Base-by-base conservation (phyloP, 1,284 basidiomycete species). In the Paramarasmius palmivorus region DNA sequence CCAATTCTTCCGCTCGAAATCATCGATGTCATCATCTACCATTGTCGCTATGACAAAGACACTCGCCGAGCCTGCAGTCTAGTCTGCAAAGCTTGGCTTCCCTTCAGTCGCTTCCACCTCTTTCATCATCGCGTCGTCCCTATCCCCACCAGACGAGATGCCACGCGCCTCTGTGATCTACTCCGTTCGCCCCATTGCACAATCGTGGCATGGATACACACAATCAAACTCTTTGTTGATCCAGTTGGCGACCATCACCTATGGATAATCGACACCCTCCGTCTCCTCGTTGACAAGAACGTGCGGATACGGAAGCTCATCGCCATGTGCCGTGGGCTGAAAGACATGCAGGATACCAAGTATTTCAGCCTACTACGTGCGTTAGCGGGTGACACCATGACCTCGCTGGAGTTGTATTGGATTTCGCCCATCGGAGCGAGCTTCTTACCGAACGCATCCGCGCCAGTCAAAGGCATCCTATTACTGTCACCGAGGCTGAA, bases 71-170 rank as follows among this genome's bases (percentile, higher is more conserved):
- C 44, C 8, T 46, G 44, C 25, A 46, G 44, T 15, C 44, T 46
- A 4, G 44, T 46, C 26, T 46, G 44, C 26, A 46, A 29, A 19
- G 4, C 44, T n/a, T 46, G 44, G 44, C 25, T 46, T 8, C 44
- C 44, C 10, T 32, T 46, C 44, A 46, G 25, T 26, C 22, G 44
- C 15, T 46, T 29, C 25, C 44, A 46, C 44, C n/a, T 29, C n/a
- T 46, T 46, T 14, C 22, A 29, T 29, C 44, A 46, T 32, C 44
- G 44, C 2, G 44, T 26, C 17, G 7, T 46, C 1, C 32, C 26
- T 19, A n/a, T 46, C 12, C 14, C 25, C 44, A 29, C 22, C 12
- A 9, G 29, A 15, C 15, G n/a, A 46, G 40, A 41, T 2, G 44
- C 44, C 25, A 15, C 9, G 3, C 25, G 29, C 17, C 32, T 46